phyloP scores from a whole-genome alignment of 73 alveolate species.

The Halteria grandinella region DNA sequence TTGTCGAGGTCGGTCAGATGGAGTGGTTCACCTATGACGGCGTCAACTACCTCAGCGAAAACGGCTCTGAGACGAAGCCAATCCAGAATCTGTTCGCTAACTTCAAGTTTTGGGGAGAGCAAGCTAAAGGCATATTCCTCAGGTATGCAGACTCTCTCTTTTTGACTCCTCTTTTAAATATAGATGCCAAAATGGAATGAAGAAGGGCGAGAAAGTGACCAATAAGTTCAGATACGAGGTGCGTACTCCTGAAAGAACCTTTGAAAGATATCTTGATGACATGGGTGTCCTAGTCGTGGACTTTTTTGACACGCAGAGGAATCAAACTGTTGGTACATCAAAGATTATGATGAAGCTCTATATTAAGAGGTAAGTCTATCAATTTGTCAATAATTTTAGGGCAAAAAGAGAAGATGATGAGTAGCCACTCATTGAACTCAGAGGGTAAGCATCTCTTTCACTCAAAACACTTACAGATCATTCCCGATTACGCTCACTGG shows the following conservation, averaged over 20 bases:
- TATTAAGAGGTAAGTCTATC: constrained; percentile 6
- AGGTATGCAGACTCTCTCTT: constrained; percentile 16
- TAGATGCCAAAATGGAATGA: constrained; percentile 34
- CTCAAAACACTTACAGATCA: background rate
- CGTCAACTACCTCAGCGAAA: constrained; percentile 31
- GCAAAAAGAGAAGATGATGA: constrained; percentile 41
- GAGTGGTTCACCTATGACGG: constrained; percentile 59
- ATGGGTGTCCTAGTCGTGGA: constrained; percentile 61
- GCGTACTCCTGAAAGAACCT: constrained; percentile 55
- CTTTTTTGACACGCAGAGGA: constrained; percentile 41
- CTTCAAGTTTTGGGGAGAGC: constrained; percentile 65
- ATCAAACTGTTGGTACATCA: constrained; percentile 50
- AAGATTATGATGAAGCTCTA: constrained; percentile 59
- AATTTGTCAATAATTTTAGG: background rate
- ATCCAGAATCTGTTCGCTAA: constrained; percentile 21
- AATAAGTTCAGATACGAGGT: constrained; percentile 49
- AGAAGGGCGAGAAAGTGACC: constrained; percentile 29
- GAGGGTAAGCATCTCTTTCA: constrained; percentile 35
- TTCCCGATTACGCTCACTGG: constrained; percentile 52
- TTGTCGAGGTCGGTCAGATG: constrained; percentile 38
- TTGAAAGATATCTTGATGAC: constrained; percentile 61
- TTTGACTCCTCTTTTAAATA: background rate
- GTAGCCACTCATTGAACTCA: constrained; percentile 47
- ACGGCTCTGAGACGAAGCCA: background rate
- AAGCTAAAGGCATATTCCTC: constrained; percentile 25